Evolutionary conservation across 371 early-diverging fungal genomes (phyloP), one percentile per base, ranked within the genome.

Genomic region (Saksenaea vasiformis): DNA sequence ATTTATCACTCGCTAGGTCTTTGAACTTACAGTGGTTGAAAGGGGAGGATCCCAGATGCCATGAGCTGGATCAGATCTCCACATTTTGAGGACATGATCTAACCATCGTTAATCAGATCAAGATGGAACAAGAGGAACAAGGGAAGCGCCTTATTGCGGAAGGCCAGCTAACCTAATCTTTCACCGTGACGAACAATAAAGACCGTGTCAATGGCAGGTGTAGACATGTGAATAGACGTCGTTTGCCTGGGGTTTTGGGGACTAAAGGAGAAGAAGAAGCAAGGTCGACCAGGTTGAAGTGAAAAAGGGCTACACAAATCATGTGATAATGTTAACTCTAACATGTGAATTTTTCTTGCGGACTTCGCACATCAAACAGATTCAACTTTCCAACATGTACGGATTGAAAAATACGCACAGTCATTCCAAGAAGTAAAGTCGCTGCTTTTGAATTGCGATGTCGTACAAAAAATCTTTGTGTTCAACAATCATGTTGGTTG

Each of bases 21-120:
- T 0, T 1, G 5, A 19, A 44, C 38, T 44, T 73, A 71, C 73
- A 35, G 60, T 51, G 19, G 56, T 39, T 17, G 77, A 73, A 17
- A 78, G 43, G 1, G 82, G 82, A 15, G 82, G 82, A 54, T 81
- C 78, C 72, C 74, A 72, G 17, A 78, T 67, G 17, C 73, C 82
- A 36, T 69, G 66, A 14, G 71, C 69, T 31, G 72, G 77, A 64
- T 81, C 82, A 22, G 78, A 68, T 59, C 69, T 69, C 78, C 82
- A 81, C 34, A 27, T 56, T 63, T 73, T 74, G 39, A 69, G 54
- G 34, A 66, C 64, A 65, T 73, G 78, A 64, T 81, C 82, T 78
- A 56, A 34, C 41, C 17, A 38, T 34, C 7, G 13, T 11, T 44
- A 58, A 22, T 28, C 43, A 28, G 8, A 38, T 35, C 22, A 34